A percentile compares a stretch with the other conserved stretches of the same genome.
Evolutionary conservation across 805 yeast genomes (phyloP).

Genomic region (Candida ascalaphidarum): DNA sequence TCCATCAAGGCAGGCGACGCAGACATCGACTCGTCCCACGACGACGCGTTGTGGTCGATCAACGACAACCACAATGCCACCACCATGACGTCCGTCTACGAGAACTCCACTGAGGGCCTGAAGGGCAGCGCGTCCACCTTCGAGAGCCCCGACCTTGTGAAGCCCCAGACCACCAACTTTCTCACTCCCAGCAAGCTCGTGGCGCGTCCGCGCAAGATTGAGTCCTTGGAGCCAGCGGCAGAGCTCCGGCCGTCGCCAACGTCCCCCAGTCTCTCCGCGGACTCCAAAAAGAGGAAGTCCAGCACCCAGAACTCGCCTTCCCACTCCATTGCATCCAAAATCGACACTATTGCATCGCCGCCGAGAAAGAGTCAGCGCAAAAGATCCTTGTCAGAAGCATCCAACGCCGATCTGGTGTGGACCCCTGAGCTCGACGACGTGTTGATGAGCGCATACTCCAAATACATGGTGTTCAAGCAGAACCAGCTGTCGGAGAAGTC

Average conservation of each 20-base stretch:
- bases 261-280: conserved; percentile 3
- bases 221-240: not conserved
- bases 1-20: not conserved
- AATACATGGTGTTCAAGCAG: conserved; percentile 23
- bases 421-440: conserved; percentile 24
- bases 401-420: conserved; percentile 19
- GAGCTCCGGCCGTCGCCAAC: no score
- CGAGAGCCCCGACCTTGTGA: not conserved
- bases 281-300: no score
- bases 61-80: conserved; percentile 10
- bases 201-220: conserved; percentile 2
- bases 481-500: conserved; percentile 10
- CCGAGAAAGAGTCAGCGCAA: conserved; percentile 2
- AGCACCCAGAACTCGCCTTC: no score
- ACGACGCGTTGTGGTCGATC: conserved; percentile 19
- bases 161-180: conserved; percentile 8
- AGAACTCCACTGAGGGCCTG: conserved; percentile 7
- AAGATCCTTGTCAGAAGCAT: not conserved
- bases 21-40: conserved; percentile 5
- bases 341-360: not conserved
- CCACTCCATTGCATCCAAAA: no score
- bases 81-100: conserved; percentile 17
- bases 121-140: conserved; percentile 2
- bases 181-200: conserved; percentile 25
- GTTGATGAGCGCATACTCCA: conserved; percentile 24